phyloP scores from a whole-genome alignment of 176 grass and related monocot species.

The Otatea glauca region DNA sequence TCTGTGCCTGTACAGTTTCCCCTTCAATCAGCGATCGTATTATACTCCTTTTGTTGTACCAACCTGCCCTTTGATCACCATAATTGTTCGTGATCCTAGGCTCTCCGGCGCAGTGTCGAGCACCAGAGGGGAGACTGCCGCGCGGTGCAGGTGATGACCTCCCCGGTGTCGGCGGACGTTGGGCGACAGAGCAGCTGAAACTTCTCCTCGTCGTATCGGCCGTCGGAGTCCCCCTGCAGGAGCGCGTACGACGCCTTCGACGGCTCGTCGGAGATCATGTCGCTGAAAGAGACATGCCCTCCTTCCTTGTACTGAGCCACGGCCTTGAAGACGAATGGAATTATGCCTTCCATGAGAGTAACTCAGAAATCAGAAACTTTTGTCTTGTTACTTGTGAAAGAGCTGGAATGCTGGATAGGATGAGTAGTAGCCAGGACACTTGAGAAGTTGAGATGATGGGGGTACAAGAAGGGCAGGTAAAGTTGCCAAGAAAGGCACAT shows the following conservation, averaged over 20 bases:
- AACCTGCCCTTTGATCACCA: background rate
- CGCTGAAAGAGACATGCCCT: constrained; percentile 36
- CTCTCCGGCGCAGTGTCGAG: constrained; percentile 47
- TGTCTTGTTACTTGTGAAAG: background rate
- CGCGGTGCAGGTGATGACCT: constrained; percentile 31
- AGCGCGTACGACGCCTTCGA: constrained; percentile 48
- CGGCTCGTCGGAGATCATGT: constrained; percentile 38
- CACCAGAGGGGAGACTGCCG: constrained; percentile 31
- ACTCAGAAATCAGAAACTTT: constrained; percentile 31
- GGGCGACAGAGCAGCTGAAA: constrained; percentile 17
- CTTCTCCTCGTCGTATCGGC: constrained; percentile 19
- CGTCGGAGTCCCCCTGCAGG: constrained; percentile 48
- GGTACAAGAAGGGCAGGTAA: constrained; percentile 52
- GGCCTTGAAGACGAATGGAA: constrained; percentile 73
- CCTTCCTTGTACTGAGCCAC: constrained; percentile 54
- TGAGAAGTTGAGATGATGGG: background rate
- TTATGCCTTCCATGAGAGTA: constrained; percentile 65
- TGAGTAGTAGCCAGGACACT: background rate
- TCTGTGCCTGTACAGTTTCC: background rate
- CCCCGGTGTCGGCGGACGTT: background rate
- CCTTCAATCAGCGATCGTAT: background rate
- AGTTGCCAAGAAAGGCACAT: constrained; percentile 29
- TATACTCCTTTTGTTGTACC: background rate
- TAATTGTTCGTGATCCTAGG: background rate
- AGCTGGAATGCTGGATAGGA: background rate